Base-by-base conservation (phyloP, 495 filamentous ascomycete genomes). In the Lepidopterella palustris region DNA sequence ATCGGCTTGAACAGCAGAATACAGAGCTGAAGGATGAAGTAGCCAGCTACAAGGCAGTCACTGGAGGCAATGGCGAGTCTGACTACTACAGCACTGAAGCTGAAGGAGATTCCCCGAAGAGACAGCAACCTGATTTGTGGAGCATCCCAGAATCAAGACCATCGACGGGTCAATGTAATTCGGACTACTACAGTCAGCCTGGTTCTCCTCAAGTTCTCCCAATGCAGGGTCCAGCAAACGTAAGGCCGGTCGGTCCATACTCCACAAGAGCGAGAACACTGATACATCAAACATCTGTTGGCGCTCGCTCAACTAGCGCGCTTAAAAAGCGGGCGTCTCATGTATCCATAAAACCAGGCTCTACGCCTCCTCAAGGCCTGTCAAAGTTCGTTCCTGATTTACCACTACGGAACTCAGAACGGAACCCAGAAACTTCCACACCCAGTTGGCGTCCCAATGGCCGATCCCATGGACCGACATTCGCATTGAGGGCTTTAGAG, bases 1-100 rank as follows among this genome's bases (percentile, higher is more conserved):
- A 86, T 49, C 76, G 80, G 42, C 72, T 92, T 27, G 89, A 97
- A 71, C 78, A 81, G 0, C 53, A 62, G 47, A 67, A 63, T 11
- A 35, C 20, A 1, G n/a, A 8, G 23, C 45, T 63, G 20, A 45
- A 53, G 25, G 24, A 59, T 5, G 55, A 62, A 62, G 52, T 32
- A 15, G 24, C 13, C 31, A 53, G 20, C 49, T 66, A 5, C 52
- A 54, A 27, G 20, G 18, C 26, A 15, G 31, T 9, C 10, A 32
- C 27, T 25, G 47, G 21, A 25, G 47, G 21, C 5, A 50, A 50
- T 9, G 25, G 21, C 40, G 47, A 53, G 23, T 23, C 24, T 24
- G 24, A 49, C 51, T 57, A 49, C 40, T 25, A 13, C 18, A 35
- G 39, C 32, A 21, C 32, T 20, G 18, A 45, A 15, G 29, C 15